phyloP scores from a whole-genome alignment of 2,329 filamentous ascomycete species.

The Colletotrichum destructivum region DNA sequence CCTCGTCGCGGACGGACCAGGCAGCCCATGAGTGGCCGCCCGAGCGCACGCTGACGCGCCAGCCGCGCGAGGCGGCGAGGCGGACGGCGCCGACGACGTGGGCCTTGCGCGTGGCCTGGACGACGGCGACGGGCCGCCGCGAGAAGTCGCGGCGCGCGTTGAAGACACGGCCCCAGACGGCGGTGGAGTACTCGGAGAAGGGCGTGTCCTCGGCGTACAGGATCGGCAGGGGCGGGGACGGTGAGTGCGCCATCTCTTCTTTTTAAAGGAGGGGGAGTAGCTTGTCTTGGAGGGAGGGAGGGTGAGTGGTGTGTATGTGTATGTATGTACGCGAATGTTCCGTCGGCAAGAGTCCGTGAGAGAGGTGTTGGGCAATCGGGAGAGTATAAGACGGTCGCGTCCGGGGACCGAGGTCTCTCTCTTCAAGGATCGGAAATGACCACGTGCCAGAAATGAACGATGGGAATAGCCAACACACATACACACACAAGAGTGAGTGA shows the following conservation, averaged over 20 bases:
- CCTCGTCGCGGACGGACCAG: conserved; percentile 64
- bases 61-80: conserved; percentile 52
- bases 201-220: conserved; percentile 45
- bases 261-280: not conserved
- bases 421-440: too few species aligned
- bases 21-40: conserved; percentile 66
- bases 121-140: conserved; percentile 58
- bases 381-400: too few species aligned
- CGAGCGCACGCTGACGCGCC: conserved; percentile 61
- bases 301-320: too few species aligned
- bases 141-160: conserved; percentile 55
- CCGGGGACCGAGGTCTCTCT: too few species aligned
- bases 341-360: too few species aligned
- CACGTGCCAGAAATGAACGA: too few species aligned
- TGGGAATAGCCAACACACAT: too few species aligned
- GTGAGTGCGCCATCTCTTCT: not conserved
- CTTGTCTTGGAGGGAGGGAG: too few species aligned
- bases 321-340: not conserved
- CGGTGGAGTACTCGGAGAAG: conserved; percentile 49
- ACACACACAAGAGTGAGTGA: too few species aligned
- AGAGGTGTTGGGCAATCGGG: too few species aligned
- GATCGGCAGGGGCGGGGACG: conserved; percentile 34
- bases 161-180: conserved; percentile 57
- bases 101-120: conserved; percentile 53
- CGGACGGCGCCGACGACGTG: conserved; percentile 57